Base-by-base conservation (phyloP, 371 early-diverging fungal genomes). In the Mucor saturninus region DNA sequence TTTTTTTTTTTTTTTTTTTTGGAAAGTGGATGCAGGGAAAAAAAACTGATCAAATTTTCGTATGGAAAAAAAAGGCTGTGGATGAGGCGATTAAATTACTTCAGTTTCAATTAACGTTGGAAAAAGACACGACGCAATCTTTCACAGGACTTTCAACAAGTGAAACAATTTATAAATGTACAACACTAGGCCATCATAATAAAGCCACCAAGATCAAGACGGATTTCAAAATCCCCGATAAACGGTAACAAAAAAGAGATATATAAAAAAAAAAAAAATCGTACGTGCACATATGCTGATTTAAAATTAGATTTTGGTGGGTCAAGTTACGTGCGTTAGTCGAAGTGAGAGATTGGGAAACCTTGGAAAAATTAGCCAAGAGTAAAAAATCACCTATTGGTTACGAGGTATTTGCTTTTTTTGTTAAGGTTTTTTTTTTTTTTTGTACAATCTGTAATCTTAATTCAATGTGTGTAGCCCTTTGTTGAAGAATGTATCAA, bases 221-320 rank as follows among this genome's bases (percentile, higher is more conserved):
- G 0, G 97, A 97, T 8, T 93, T 96, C 64, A 91, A 91, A 62
- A 86, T 97, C n/a, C 90, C 95, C 0, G 96, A 97, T 48, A 89
- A 89, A 67, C 74, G 94, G 76, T 93, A 62, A 52, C 21, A 21
- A 21, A 21, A 21, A 21, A 21, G 21, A 21, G 21, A 21, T 42
- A 0, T 11, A 5, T 11, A 46, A 26, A 43, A 29, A 40, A 48
- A 38, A 45, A 42, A 48, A 56, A 32, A 14, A 31, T 38, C n/a
- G 21, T 21, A 6, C n/a, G 21, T 21, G 5, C 46, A 10, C 39
- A 37, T 40, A 43, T 56, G 8, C 8, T 30, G 14, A 4, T 31
- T 10, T 38, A 26, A 7, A 1, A 45, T 29, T 69, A 85, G 89
- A 53, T 88, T 88, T 70, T 93, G 93, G 89, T 93, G 92, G 93